These are phyloP conservation scores for Phytophthora macrochlamydospora DNA, from an alignment of 352 stramenopile genomes.

Conservation along the genomic window DNA sequence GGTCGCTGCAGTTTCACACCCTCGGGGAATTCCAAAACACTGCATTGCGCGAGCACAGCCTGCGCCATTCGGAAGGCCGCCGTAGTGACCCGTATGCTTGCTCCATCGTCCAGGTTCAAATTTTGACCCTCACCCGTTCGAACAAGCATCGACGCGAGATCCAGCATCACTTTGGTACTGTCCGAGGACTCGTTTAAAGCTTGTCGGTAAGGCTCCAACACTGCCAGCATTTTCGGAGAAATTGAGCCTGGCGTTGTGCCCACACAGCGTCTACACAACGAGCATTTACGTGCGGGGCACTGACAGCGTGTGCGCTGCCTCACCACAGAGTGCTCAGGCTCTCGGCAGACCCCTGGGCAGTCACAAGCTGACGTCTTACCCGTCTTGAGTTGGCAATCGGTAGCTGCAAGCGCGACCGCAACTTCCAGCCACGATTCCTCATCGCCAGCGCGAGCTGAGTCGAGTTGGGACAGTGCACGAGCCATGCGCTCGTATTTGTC, in stretches of 20 bases:
- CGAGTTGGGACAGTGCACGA: slow-evolving; percentile 60
- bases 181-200: slow-evolving; percentile 27
- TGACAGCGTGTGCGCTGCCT: slow-evolving; percentile 79
- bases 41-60: slow-evolving; percentile 72
- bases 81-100: slow-evolving; percentile 49
- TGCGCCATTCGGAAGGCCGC: slow-evolving; percentile 66
- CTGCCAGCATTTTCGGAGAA: slow-evolving; percentile 68
- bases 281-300: slow-evolving; percentile 82
- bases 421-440: slow-evolving; percentile 78
- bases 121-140: slow-evolving; percentile 55
- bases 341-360: slow-evolving; percentile 68
- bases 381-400: slow-evolving; percentile 79
- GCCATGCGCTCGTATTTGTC: slow-evolving; percentile 88
- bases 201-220: slow-evolving; percentile 52
- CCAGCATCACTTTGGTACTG: slow-evolving; percentile 37
- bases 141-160: slow-evolving; percentile 55
- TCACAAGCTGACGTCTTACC: slow-evolving; percentile 73
- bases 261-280: slow-evolving; percentile 73
- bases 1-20: slow-evolving; percentile 70
- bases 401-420: slow-evolving; percentile 75
- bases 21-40: slow-evolving; percentile 60
- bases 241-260: slow-evolving; percentile 59
- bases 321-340: slow-evolving; percentile 63
- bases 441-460: slow-evolving; percentile 58
- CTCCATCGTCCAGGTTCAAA: slow-evolving; percentile 29